A percentile compares a stretch with the other conserved stretches of the same genome.
phyloP scores from a whole-genome alignment of 2,329 filamentous ascomycete genomes.

The Colletotrichum orchidophilum region DNA sequence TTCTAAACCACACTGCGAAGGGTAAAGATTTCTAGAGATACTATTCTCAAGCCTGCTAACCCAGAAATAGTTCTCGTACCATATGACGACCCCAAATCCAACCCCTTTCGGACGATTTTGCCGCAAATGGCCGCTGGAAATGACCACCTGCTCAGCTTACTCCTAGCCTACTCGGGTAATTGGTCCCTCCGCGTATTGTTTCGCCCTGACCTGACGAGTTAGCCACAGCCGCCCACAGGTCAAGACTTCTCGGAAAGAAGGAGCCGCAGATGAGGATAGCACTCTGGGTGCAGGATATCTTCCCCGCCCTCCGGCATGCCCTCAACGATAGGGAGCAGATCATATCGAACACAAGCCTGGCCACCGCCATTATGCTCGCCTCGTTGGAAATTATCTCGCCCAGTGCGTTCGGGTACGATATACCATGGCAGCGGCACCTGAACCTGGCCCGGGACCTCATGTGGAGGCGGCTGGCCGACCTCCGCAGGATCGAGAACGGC shows the following conservation, averaged over 20 bases:
- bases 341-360: constrained; percentile 78
- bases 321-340: constrained; percentile 68
- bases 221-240: constrained; percentile 75
- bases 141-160: constrained; percentile 77
- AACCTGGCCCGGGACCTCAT: constrained; percentile 81
- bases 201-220: background rate
- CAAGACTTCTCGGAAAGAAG: constrained; percentile 75
- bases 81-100: constrained; percentile 62
- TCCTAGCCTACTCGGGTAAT: constrained; percentile 77
- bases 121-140: constrained; percentile 73
- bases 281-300: constrained; percentile 82
- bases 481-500: constrained; percentile 46
- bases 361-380: constrained; percentile 85
- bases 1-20: constrained; percentile 82
- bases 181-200: too few species aligned
- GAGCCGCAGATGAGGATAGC: constrained; percentile 83
- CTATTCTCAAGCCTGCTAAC: constrained; percentile 9
- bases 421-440: constrained; percentile 84
- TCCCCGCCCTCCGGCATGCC: constrained; percentile 74
- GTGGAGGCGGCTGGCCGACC: constrained; percentile 61
- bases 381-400: constrained; percentile 87
- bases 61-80: constrained; percentile 57
- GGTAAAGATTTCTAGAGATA: constrained; percentile 57
- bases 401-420: constrained; percentile 80
- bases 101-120: constrained; percentile 60